Conservation (phyloP, 2,329 filamentous ascomycete genomes). For the Tolypocladium inflatum region DNA sequence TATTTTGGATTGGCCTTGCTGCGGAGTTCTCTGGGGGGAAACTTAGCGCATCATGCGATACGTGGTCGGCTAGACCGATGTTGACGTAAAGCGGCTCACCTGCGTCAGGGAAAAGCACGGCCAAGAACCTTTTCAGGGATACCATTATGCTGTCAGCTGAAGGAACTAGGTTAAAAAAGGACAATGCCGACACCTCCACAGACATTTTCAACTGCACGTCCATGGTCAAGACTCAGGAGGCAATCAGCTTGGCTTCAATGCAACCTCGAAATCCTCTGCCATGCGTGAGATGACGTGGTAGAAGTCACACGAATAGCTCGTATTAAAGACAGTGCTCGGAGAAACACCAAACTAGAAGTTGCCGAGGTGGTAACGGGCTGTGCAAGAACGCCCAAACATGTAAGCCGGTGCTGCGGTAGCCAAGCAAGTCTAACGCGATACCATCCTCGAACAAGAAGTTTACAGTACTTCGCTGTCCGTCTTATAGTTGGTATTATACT, state of each 20-base stretch:
- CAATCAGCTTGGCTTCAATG: not conserved
- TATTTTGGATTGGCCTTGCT: not conserved
- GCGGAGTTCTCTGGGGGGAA: not conserved
- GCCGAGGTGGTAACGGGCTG: not conserved
- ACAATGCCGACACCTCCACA: not conserved
- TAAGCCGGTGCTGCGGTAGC: not conserved
- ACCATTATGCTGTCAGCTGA: not conserved
- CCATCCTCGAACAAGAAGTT: not conserved
- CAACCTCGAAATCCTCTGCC: not conserved
- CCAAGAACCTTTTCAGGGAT: not conserved
- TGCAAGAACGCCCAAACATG: not conserved
- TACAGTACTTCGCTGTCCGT: not conserved
- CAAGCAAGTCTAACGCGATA: not conserved
- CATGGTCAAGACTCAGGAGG: not conserved
- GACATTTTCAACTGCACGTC: not conserved
- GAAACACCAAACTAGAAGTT: not conserved
- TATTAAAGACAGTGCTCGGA: not conserved
- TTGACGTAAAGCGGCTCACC: not conserved
- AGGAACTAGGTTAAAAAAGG: not conserved
- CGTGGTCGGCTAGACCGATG: not conserved
- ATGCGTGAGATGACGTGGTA: not conserved
- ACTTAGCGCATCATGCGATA: not conserved
- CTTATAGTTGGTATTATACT: too few species aligned
- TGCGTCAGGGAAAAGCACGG: not conserved
- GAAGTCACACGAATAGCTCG: not conserved